Base-by-base conservation (phyloP, 2,329 filamentous ascomycete species). In the Sarocladium strictum region DNA sequence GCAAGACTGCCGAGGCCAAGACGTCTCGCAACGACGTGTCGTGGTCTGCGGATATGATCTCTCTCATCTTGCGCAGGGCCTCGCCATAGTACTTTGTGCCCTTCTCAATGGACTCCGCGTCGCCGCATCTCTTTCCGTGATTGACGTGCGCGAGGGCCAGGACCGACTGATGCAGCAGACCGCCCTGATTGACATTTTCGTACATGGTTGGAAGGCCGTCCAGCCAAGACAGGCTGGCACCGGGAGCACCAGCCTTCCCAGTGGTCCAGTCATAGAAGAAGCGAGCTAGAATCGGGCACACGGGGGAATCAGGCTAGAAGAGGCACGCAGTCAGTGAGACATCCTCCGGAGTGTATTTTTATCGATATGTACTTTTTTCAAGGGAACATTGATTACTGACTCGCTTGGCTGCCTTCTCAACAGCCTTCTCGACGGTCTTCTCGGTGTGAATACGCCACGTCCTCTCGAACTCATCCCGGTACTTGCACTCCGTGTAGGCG, bases 381-480 rank as follows among this genome's bases (percentile, higher is more conserved):
- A n/a, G n/a, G n/a, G n/a, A n/a, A n/a, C n/a, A n/a, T n/a, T n/a
- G n/a, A 40, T 7, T 7, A 40, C 37, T 40, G 14, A 40, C 14
- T 19, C 17, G 17, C 37, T 23, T 27, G n/a, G 12, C 14, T 32
- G 17, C 29, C 27, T 32, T 17, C 24, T 38, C 35, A 19, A 12
- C 14, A 9, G 32, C 43, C 38, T 15, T 45, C 17, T 10, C n/a
- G 6, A 37, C 23, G 10, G 41, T 54, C 32, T 37, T 33, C 23
- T 54, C 53, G 17, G 53, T 54, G 15, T 49, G 53, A 26, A 33
- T 21, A 5, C 53, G 23, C 53, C 53, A 54, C 19, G 53, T 49
- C 38, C 53, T 9, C 41, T 54, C 53, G 23, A 54, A 54, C 29
- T 54, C 53, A 27, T 54, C 53, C 27, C 53, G 38, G 29, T 54